These are phyloP conservation scores for Penicillium sp. DNA, from an alignment of 2,329 filamentous ascomycete species.

Conservation along the genomic window DNA sequence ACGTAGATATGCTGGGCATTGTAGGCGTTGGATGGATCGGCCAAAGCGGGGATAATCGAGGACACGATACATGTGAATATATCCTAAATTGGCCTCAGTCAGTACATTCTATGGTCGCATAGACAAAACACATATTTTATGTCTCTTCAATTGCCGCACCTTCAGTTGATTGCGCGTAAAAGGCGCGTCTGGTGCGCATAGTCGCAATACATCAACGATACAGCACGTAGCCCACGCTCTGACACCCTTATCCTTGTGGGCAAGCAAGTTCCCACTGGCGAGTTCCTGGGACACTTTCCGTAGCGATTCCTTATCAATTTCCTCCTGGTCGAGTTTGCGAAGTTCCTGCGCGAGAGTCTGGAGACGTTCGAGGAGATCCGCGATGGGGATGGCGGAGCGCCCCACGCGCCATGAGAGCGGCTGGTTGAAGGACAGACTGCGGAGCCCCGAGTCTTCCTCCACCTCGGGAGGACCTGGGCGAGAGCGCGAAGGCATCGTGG, in stretches of 20 bases:
- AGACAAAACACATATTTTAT: not conserved
- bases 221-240: slow-evolving; percentile 85
- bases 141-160: slow-evolving; percentile 52
- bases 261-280: slow-evolving; percentile 74
- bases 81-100: slow-evolving; percentile 56
- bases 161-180: slow-evolving; percentile 88
- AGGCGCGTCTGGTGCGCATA: slow-evolving; percentile 92
- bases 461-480: slow-evolving; percentile 37
- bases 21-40: slow-evolving; percentile 84
- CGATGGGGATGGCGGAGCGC: slow-evolving; percentile 74
- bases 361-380: slow-evolving; percentile 76
- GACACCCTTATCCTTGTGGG: slow-evolving; percentile 91
- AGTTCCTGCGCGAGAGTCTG: slow-evolving; percentile 80
- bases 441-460: slow-evolving; percentile 40
- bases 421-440: slow-evolving; percentile 72
- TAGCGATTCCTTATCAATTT: slow-evolving; percentile 78
- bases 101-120: slow-evolving; percentile 1
- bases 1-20: slow-evolving; percentile 92
- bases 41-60: slow-evolving; percentile 77
- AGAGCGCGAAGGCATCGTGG: slow-evolving; percentile 46
- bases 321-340: slow-evolving; percentile 80
- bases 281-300: slow-evolving; percentile 80
- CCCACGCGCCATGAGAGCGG: slow-evolving; percentile 88
- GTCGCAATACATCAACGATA: slow-evolving; percentile 84
- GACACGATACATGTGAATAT: slow-evolving; percentile 89